Base-by-base conservation (phyloP, 257 asterid species). In the Solanum piurae region DNA sequence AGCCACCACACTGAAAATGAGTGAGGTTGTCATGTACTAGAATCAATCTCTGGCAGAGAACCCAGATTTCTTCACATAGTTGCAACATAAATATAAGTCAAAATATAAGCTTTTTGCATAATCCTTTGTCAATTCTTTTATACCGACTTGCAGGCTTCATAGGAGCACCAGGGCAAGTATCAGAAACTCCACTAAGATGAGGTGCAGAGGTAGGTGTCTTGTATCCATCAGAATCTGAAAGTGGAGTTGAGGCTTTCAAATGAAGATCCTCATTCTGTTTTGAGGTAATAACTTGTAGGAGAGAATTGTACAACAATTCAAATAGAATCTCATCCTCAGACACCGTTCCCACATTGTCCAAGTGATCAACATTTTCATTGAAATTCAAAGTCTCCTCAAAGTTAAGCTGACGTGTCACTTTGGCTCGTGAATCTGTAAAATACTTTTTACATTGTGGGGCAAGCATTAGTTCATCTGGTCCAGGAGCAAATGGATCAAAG, bases 51-150 rank as follows among this genome's bases (percentile, higher is more conserved):
- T 1, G 7, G 73, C 46, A 33, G 87, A 69, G 66, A 29, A 18
- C 49, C 38, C 87, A 40, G 27, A 68, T 76, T 44, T 72, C 88
- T 86, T 49, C 83, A 72, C 38, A 74, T 31, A 20, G 72, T 72
- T 68, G 42, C 68, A 44, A 49, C 75, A 84, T 16, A 34, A 85
- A 42, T n/a, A n/a, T 38, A n/a, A 55, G 55, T 90, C 89, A 93
- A 86, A 89, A 95, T 72, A 91, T 91, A 31, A 95, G 97, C 91
- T 90, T 95, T 87, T 89, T 93, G 92, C 97, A 93, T 79, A 93
- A 83, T 27, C 77, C 90, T 55, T 80, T 87, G 89, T 90, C 92
- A 36, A 93, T 88, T 88, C 86, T 86, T 85, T 88, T 87, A 69
- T 31, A 73, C 86, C 84, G 90, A n/a, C 83, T 75, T 4, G 86